Conservation (phyloP, 148 eudicot genomes). For the Heliamphora exappendiculata region DNA sequence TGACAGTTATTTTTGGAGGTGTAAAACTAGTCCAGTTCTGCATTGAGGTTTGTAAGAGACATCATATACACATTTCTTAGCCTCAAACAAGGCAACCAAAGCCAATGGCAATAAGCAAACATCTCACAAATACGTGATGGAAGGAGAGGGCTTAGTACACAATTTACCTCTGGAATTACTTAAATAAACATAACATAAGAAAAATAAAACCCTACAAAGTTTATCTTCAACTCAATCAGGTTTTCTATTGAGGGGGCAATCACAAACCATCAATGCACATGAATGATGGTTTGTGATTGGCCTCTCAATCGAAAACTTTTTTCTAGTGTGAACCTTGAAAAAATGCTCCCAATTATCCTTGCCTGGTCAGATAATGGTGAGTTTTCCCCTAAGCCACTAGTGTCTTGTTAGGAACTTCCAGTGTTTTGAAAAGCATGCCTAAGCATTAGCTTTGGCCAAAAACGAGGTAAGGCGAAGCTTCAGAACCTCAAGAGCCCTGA, state of each 20-base stretch:
- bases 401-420: not conserved
- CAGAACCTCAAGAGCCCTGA: too few relatives aligned
- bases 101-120: constrained; percentile 12
- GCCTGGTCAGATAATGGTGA: not conserved
- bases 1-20: constrained; percentile 78
- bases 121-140: not conserved
- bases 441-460: too few relatives aligned
- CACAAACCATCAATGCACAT: not conserved
- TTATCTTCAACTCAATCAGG: not conserved
- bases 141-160: not conserved
- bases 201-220: not conserved
- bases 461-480: too few relatives aligned
- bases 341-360: not conserved
- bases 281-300: not conserved
- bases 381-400: not conserved
- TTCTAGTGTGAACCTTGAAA: not conserved
- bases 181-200: not conserved
- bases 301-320: not conserved
- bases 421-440: too few relatives aligned
- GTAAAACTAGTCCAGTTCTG: constrained; percentile 80
- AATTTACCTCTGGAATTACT: not conserved
- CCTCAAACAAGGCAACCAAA: constrained; percentile 8
- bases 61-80: not conserved
- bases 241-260: constrained; percentile 5
- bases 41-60: constrained; percentile 12